Percentiles rank a stretch among this genome's conserved stretches.
Evolutionary conservation across 2,329 filamentous ascomycete genomes (phyloP).

Genomic region (Pyrenophora teres): DNA sequence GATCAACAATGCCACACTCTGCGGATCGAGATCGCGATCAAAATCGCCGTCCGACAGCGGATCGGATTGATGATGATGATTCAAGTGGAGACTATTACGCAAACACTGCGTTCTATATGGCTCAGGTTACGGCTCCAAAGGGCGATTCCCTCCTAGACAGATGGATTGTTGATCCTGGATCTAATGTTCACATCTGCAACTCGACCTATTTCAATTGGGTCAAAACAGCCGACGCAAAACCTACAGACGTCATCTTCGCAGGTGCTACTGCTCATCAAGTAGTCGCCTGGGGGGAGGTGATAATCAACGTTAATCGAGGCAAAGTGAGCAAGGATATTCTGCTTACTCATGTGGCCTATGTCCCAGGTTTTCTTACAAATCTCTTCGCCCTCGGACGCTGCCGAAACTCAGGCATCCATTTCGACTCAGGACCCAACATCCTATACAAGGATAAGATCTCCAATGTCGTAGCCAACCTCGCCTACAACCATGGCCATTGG

Average conservation of each 20-base stretch:
- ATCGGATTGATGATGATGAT: too few species aligned
- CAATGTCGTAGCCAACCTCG: too few species aligned
- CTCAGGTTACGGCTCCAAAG: constrained; percentile 1
- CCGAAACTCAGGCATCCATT: constrained; percentile 1
- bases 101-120: background rate
- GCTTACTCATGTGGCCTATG: constrained; percentile 1
- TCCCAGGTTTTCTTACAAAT: constrained; percentile 3
- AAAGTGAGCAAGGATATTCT: background rate
- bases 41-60: too few species aligned
- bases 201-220: background rate
- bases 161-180: too few species aligned
- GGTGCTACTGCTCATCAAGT: background rate
- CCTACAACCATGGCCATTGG: too few species aligned
- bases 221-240: background rate
- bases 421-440: background rate
- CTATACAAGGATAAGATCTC: too few species aligned
- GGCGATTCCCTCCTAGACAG: too few species aligned
- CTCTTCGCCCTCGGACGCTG: constrained; percentile 5
- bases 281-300: background rate
- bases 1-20: too few species aligned
- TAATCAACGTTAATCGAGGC: background rate
- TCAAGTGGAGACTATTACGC: constrained; percentile 1
- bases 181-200: constrained; percentile 1
- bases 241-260: background rate
- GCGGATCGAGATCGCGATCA: too few species aligned